These are phyloP conservation scores for Melanopsichium pennsylvanicum DNA, from an alignment of 1,284 basidiomycete species.

Conservation along the genomic window DNA sequence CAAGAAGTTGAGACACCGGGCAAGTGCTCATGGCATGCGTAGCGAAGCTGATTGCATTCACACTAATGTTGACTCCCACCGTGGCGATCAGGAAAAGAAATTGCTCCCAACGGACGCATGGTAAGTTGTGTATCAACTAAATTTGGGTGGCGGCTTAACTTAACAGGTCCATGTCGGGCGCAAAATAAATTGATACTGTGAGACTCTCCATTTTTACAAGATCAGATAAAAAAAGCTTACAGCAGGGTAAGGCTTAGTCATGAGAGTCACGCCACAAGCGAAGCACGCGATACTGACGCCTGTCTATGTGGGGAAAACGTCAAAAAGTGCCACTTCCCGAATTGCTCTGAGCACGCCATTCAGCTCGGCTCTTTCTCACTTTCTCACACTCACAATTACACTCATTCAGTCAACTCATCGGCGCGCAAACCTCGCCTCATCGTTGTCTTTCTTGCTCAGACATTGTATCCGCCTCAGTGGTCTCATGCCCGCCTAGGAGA, in stretches of 20 bases:
- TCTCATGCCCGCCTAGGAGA: too few relatives aligned
- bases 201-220: too few relatives aligned
- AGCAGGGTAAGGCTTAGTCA: too few relatives aligned
- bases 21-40: constrained; percentile 23
- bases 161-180: constrained; percentile 8
- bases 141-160: constrained; percentile 14
- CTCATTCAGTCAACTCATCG: too few relatives aligned
- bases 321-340: constrained; percentile 7
- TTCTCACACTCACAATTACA: too few relatives aligned
- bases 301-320: constrained; percentile 20
- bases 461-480: neutral
- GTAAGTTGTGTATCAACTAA: constrained; percentile 10
- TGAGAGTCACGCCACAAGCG: too few relatives aligned
- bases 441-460: too few relatives aligned
- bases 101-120: constrained; percentile 22
- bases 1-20: constrained; percentile 25
- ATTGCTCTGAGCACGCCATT: constrained; percentile 29
- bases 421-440: too few relatives aligned
- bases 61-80: constrained; percentile 21
- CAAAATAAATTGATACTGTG: too few relatives aligned
- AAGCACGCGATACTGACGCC: constrained; percentile 47
- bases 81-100: constrained; percentile 28
- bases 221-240: too few relatives aligned
- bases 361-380: constrained; percentile 7
- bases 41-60: constrained; percentile 27